Evolutionary conservation across 495 filamentous ascomycete genomes (phyloP).

Genomic region (Halenospora varia): DNA sequence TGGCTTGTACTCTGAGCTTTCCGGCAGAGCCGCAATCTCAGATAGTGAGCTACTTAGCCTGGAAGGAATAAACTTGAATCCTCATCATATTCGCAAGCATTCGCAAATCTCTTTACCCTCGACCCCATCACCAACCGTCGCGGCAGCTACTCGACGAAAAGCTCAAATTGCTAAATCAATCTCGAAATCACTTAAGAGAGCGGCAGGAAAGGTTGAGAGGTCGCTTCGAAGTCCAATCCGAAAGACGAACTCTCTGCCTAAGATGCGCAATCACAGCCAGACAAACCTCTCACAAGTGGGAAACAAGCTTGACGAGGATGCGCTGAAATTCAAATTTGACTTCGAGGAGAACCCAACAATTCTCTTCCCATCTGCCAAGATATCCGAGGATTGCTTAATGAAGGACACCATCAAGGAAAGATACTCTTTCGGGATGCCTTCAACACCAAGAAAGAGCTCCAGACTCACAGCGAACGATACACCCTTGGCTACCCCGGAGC

Average conservation of each 20-base stretch:
- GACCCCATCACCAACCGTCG: conserved; percentile 10
- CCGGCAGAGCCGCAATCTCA: conserved; percentile 19
- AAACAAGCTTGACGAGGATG: conserved; percentile 3
- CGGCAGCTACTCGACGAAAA: conserved; percentile 6
- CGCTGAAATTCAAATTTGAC: conserved; percentile 16
- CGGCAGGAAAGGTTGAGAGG: background rate
- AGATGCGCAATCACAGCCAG: conserved; percentile 9
- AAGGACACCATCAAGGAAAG: background rate
- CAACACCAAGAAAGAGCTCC: background rate
- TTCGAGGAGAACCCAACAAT: conserved; percentile 2
- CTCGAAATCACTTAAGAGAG: conserved; percentile 17
- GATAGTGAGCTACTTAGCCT: conserved; percentile 26
- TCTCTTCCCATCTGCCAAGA: conserved; percentile 2
- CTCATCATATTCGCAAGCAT: conserved; percentile 6
- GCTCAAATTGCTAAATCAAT: conserved; percentile 9
- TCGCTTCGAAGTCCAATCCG: conserved; percentile 22
- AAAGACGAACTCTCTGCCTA: conserved; percentile 14
- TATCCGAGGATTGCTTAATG: background rate
- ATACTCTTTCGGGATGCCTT: background rate
- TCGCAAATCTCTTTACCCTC: conserved; percentile 12
- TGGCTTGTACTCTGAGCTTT: conserved; percentile 17
- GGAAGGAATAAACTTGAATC: conserved; percentile 18
- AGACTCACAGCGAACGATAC: conserved; percentile 10
- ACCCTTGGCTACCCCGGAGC: conserved; percentile 14
- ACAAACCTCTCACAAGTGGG: conserved; percentile 6